phyloP scores from a whole-genome alignment of 805 yeast species.

The Myxozyma kluyveri region DNA sequence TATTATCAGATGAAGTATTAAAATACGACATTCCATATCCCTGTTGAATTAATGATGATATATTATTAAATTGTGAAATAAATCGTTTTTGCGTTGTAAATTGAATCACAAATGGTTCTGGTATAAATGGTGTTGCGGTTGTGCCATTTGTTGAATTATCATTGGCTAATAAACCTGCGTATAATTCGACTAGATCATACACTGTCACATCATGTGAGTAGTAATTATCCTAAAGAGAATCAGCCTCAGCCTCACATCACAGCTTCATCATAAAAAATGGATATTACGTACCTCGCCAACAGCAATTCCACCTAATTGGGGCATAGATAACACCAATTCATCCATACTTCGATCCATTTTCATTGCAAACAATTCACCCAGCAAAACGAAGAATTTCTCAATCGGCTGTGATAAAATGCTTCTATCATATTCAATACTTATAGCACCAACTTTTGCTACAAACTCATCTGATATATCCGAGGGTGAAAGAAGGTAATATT shows the following conservation, averaged over 20 bases:
- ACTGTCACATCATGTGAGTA: constrained; percentile 22
- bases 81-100: constrained; percentile 17
- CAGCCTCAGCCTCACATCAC: neutral
- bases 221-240: constrained; percentile 15
- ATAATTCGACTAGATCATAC: constrained; percentile 25
- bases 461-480: constrained; percentile 6
- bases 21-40: constrained; percentile 21
- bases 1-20: neutral
- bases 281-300: constrained; percentile 18
- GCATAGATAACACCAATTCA: constrained; percentile 16
- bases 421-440: constrained; percentile 7
- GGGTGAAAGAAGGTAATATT: constrained; percentile 13
- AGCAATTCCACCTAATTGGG: constrained; percentile 10
- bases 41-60: constrained; percentile 15
- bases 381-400: constrained; percentile 10
- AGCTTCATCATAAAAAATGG: neutral
- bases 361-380: constrained; percentile 14
- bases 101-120: constrained; percentile 8
- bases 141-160: constrained; percentile 5
- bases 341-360: neutral
- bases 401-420: constrained; percentile 11
- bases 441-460: neutral
- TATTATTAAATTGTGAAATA: constrained; percentile 20
- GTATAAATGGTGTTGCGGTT: too few relatives aligned
- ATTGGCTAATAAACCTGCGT: constrained; percentile 12